Evolutionary conservation across 164 flowering plant genomes (phyloP).

Genomic region (Magnolia kwangsiensis): DNA sequence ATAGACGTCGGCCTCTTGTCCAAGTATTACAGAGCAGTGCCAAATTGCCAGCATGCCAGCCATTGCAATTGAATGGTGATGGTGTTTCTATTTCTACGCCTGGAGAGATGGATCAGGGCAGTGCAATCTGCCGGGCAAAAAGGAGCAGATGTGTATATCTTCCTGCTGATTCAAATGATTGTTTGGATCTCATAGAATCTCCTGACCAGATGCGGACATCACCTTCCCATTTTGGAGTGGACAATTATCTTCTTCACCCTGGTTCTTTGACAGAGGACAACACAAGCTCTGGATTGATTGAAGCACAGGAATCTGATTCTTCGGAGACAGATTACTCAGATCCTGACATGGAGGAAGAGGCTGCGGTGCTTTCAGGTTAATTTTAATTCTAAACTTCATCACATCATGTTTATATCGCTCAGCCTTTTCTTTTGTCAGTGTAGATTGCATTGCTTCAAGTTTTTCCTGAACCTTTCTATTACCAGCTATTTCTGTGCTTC

Average conservation of each 20-base stretch:
- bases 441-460: not conserved
- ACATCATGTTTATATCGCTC: not conserved
- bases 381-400: not conserved
- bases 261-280: slow-evolving; percentile 38
- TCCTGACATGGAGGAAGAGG: slow-evolving; percentile 49
- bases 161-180: slow-evolving; percentile 39
- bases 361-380: slow-evolving; percentile 56
- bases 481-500: not conserved
- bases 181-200: slow-evolving; percentile 27
- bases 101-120: slow-evolving; percentile 38
- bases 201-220: slow-evolving; percentile 32
- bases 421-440: not conserved
- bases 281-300: slow-evolving; percentile 41
- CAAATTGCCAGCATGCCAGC: slow-evolving; percentile 25
- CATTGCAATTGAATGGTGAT: slow-evolving; percentile 31
- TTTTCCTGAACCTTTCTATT: not conserved
- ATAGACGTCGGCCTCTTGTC: slow-evolving; percentile 44
- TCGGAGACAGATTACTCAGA: slow-evolving; percentile 54
- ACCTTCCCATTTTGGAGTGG: slow-evolving; percentile 25
- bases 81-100: slow-evolving; percentile 28
- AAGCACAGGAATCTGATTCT: slow-evolving; percentile 63
- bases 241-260: slow-evolving; percentile 20
- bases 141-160: slow-evolving; percentile 49
- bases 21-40: slow-evolving; percentile 44
- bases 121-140: slow-evolving; percentile 37